These are phyloP conservation scores for Neurospora sp. DNA, from an alignment of 495 filamentous ascomycete species.

Conservation along the genomic window DNA sequence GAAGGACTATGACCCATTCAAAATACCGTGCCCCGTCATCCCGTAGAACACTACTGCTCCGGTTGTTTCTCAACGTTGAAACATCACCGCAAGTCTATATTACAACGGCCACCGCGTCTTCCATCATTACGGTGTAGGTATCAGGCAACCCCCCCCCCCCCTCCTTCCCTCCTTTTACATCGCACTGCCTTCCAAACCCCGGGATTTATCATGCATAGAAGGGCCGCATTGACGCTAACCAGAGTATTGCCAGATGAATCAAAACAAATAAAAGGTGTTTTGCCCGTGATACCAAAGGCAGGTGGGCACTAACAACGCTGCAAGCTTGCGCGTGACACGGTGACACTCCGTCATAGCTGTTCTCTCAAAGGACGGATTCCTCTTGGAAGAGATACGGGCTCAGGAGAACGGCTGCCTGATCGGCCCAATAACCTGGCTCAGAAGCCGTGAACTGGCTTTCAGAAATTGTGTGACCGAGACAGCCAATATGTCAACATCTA, in stretches of 20 bases:
- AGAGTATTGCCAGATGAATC: neutral
- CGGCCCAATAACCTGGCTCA: neutral
- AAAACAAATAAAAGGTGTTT: neutral
- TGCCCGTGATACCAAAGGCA: neutral
- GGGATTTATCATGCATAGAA: neutral
- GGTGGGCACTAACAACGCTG: neutral
- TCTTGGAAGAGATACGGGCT: neutral
- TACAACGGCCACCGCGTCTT: neutral
- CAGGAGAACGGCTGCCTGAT: neutral
- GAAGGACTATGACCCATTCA: conserved; percentile 43
- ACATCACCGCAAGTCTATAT: neutral
- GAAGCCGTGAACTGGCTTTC: neutral
- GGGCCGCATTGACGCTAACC: neutral
- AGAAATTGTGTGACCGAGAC: neutral
- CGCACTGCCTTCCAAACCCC: neutral
- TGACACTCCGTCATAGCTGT: neutral
- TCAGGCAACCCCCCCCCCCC: neutral
- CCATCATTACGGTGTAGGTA: neutral
- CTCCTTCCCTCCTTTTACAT: neutral
- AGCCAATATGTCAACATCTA: neutral
- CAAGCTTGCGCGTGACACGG: neutral
- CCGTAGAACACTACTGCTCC: neutral
- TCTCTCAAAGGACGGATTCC: neutral
- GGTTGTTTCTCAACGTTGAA: neutral
- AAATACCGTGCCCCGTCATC: neutral